phyloP scores from a whole-genome alignment of 306 rosid species.

The Prunus mongolica region DNA sequence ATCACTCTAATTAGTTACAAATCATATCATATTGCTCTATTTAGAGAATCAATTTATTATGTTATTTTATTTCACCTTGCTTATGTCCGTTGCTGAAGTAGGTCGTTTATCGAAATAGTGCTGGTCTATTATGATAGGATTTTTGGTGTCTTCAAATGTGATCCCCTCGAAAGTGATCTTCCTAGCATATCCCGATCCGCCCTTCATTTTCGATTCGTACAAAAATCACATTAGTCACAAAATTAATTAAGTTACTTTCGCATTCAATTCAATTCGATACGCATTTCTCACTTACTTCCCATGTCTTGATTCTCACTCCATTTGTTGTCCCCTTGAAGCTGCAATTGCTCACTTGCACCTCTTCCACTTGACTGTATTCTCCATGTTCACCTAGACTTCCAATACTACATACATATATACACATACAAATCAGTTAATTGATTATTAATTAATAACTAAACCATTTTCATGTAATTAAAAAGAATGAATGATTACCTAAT shows the following conservation, averaged over 20 bases:
- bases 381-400: slow-evolving; percentile 47
- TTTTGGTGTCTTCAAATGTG: background rate
- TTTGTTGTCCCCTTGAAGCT: slow-evolving; percentile 31
- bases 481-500: slow-evolving; percentile 27
- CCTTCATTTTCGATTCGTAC: background rate
- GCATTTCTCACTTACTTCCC: slow-evolving; percentile 21
- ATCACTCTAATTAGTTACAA: too few species aligned
- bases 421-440: background rate
- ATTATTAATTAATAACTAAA: background rate
- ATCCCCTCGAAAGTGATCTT: background rate
- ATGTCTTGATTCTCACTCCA: slow-evolving; percentile 64
- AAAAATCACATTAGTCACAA: background rate
- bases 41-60: background rate
- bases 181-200: slow-evolving; percentile 14
- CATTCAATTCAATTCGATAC: too few species aligned
- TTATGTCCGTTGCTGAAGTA: background rate
- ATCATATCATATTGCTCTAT: background rate
- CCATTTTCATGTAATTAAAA: background rate
- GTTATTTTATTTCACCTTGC: background rate
- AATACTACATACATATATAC: slow-evolving; percentile 20
- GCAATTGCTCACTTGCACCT: slow-evolving; percentile 38
- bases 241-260: too few species aligned
- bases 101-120: background rate
- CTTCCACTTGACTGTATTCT: slow-evolving; percentile 28
- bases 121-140: slow-evolving; percentile 13